A percentile compares a stretch with the other conserved stretches of the same genome.
phyloP scores from a whole-genome alignment of 2,329 filamentous ascomycete genomes.

The Nakataea oryzae region DNA sequence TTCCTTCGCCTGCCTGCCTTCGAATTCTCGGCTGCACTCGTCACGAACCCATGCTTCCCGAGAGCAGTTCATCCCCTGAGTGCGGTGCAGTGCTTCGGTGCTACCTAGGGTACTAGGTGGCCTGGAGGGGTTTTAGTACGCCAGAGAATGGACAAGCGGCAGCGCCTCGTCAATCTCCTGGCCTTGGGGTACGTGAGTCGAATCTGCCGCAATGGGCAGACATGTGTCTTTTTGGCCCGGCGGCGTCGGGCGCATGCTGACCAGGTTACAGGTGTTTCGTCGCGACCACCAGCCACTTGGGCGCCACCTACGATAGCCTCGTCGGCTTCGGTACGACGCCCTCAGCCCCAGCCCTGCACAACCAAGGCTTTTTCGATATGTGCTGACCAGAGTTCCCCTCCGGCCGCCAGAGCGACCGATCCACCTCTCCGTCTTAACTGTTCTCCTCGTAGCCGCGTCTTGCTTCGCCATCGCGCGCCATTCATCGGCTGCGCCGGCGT shows the following conservation, averaged over 20 bases:
- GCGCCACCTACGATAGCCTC: neutral
- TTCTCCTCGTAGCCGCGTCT: neutral
- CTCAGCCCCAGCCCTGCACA: too few species aligned
- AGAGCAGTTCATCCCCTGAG: neutral
- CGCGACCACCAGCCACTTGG: conserved; percentile 1
- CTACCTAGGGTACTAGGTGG: too few species aligned
- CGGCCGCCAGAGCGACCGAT: neutral
- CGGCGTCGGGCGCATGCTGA: neutral
- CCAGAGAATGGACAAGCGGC: neutral
- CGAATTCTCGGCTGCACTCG: neutral
- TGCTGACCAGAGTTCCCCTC: neutral
- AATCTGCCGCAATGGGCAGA: neutral
- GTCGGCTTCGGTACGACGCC: neutral
- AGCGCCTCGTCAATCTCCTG: neutral
- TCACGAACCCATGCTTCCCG: neutral
- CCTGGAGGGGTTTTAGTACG: too few species aligned
- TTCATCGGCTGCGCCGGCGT: neutral
- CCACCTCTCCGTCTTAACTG: neutral
- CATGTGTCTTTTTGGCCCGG: neutral
- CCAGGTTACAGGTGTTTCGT: neutral
- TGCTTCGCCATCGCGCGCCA: neutral
- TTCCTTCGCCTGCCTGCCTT: neutral
- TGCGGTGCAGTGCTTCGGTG: neutral
- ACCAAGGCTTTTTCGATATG: neutral
- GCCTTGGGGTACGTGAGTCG: neutral